Percentiles rank a stretch among this genome's conserved stretches.
Evolutionary conservation across 306 rosid species (phyloP).

Genomic region (Vachellia collinsii): DNA sequence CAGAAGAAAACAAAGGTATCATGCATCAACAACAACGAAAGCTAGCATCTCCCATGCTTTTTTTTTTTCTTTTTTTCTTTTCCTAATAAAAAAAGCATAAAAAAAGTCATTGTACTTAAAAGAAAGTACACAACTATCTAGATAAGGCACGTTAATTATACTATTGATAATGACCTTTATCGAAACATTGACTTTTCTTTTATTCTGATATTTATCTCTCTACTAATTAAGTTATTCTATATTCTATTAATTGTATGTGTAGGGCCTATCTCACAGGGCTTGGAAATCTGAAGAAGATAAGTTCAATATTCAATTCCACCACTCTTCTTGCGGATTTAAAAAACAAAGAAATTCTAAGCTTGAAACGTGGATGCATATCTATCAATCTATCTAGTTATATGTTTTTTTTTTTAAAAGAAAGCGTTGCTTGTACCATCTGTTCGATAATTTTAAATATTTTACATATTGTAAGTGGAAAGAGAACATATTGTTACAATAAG

Average conservation of each 20-base stretch:
- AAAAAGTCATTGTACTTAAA: constrained; percentile 32
- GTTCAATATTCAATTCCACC: constrained; percentile 33
- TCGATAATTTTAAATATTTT: too few relatives aligned
- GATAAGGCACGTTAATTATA: constrained; percentile 28
- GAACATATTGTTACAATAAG: too few relatives aligned
- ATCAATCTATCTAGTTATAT: neutral
- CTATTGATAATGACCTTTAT: constrained; percentile 32
- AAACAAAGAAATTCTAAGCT: constrained; percentile 28
- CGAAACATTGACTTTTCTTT: constrained; percentile 2
- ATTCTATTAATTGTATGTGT: neutral
- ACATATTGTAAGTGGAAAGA: too few relatives aligned
- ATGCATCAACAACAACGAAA: constrained; percentile 12
- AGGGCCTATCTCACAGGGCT: constrained; percentile 1
- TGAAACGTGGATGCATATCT: constrained; percentile 12
- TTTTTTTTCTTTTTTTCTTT: too few relatives aligned
- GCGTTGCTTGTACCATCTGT: too few relatives aligned
- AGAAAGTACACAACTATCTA: constrained; percentile 33
- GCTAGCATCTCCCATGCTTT: neutral
- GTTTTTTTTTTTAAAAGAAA: too few relatives aligned
- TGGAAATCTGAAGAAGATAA: constrained; percentile 40
- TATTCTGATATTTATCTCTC: neutral
- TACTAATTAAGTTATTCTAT: constrained; percentile 2
- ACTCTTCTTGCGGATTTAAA: neutral
- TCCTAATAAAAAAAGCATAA: constrained; percentile 5
- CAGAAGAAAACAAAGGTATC: constrained; percentile 47